Conservation (phyloP, 257 asterid genomes). For the Asclepias syriaca region DNA sequence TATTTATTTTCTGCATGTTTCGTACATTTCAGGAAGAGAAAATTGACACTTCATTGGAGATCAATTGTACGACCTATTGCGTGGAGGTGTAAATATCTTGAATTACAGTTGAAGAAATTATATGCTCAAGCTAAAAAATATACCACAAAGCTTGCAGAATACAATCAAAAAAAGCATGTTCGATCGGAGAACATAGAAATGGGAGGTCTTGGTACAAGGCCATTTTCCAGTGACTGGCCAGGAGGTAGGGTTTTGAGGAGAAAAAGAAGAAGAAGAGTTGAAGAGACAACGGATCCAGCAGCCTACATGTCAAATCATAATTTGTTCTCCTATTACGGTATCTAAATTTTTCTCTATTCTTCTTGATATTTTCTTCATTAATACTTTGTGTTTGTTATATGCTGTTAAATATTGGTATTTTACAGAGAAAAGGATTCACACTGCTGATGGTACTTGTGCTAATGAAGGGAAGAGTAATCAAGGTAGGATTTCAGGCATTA, state of each 20-base stretch:
- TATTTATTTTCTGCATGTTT: constrained; percentile 7
- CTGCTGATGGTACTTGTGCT: constrained; percentile 28
- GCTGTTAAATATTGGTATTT: constrained; percentile 16
- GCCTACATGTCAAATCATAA: constrained; percentile 65
- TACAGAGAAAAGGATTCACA: constrained; percentile 47
- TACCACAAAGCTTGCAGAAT: constrained; percentile 45
- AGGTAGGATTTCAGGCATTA: constrained; percentile 36
- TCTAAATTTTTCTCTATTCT: background rate
- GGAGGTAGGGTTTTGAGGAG: constrained; percentile 36
- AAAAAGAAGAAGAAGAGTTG: constrained; percentile 59
- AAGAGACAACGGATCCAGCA: constrained; percentile 37
- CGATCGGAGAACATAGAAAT: constrained; percentile 21
- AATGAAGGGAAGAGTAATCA: constrained; percentile 24
- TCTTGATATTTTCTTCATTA: background rate
- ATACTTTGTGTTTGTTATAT: constrained; percentile 2
- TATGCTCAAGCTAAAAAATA: constrained; percentile 41
- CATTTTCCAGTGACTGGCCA: constrained; percentile 27
- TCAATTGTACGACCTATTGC: constrained; percentile 46
- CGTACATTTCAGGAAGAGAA: constrained; percentile 48
- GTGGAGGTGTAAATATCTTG: constrained; percentile 92
- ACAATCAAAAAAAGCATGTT: constrained; percentile 26
- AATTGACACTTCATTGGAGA: constrained; percentile 69
- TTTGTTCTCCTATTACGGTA: constrained; percentile 71
- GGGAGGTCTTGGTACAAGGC: constrained; percentile 37
- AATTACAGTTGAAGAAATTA: constrained; percentile 59